phyloP scores from a whole-genome alignment of 1,139 yeast species.

The Diutina rugosa region DNA sequence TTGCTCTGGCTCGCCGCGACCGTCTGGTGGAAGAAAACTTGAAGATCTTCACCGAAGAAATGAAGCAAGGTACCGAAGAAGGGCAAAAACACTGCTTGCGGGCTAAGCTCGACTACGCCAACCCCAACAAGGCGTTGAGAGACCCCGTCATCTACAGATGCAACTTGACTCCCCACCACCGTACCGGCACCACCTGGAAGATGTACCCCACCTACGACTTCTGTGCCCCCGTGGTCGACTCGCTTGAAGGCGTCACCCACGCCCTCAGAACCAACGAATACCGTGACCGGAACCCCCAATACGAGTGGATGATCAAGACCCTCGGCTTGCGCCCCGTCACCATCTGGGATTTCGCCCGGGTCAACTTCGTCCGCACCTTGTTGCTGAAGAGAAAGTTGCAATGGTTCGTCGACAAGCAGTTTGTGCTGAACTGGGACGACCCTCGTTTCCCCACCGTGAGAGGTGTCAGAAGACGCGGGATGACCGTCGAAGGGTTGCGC shows the following conservation, averaged over 20 bases:
- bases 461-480: conserved; percentile 98
- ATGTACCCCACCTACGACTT: conserved; percentile 97
- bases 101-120: conserved; percentile 87
- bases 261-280: conserved; percentile 95
- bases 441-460: conserved; percentile 98
- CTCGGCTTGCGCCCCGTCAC: conserved; percentile 79
- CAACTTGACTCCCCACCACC: conserved; percentile 92
- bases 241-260: conserved; percentile 93
- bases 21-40: conserved; percentile 86
- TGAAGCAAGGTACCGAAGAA: conserved; percentile 85
- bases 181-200: conserved; percentile 95
- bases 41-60: conserved; percentile 70
- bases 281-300: conserved; percentile 96
- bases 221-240: conserved; percentile 93
- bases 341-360: conserved; percentile 96
- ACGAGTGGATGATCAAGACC: conserved; percentile 86
- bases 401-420: conserved; percentile 89
- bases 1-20: conserved; percentile 80
- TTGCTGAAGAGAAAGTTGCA: conserved; percentile 93
- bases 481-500: conserved; percentile 94
- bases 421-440: conserved; percentile 92
- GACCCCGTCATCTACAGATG: conserved; percentile 97
- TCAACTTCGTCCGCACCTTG: conserved; percentile 88
- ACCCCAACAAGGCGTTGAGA: conserved; percentile 85
- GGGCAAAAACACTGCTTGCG: conserved; percentile 86